phyloP scores from a whole-genome alignment of 805 yeast genomes.

The Starmerella apicola region DNA sequence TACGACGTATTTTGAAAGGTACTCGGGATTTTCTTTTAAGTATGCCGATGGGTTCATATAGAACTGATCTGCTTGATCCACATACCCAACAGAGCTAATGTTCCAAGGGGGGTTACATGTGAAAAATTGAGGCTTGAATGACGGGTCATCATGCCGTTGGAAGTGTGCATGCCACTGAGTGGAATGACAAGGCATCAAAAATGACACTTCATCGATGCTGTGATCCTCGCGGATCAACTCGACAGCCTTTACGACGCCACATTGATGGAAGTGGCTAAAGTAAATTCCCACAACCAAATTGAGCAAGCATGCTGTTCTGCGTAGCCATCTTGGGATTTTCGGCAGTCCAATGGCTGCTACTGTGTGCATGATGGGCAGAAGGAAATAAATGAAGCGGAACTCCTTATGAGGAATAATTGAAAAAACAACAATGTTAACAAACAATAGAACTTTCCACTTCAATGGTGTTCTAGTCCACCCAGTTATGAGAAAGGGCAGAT shows the following conservation, averaged over 20 bases:
- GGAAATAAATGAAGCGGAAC: slow-evolving; percentile 74
- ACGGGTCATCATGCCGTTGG: slow-evolving; percentile 35
- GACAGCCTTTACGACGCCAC: slow-evolving; percentile 69
- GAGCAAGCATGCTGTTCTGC: slow-evolving; percentile 9
- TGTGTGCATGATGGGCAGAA: slow-evolving; percentile 60
- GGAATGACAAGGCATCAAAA: slow-evolving; percentile 91
- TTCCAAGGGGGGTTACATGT: slow-evolving; percentile 80
- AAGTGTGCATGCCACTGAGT: slow-evolving; percentile 88
- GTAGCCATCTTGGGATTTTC: not conserved
- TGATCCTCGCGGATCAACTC: slow-evolving; percentile 36
- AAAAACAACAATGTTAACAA: slow-evolving; percentile 41
- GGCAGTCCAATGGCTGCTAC: slow-evolving; percentile 32
- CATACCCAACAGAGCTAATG: slow-evolving; percentile 31
- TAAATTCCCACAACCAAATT: slow-evolving; percentile 38
- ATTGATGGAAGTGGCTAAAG: slow-evolving; percentile 62
- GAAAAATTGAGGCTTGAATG: slow-evolving; percentile 53
- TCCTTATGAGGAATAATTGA: slow-evolving; percentile 76
- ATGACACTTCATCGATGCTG: slow-evolving; percentile 47
- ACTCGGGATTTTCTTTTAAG: slow-evolving; percentile 37
- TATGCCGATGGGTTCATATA: slow-evolving; percentile 55
- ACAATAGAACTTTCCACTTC: slow-evolving; percentile 16
- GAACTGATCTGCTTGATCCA: slow-evolving; percentile 79
- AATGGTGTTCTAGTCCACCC: slow-evolving; percentile 8
- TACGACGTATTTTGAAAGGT: slow-evolving; percentile 34
- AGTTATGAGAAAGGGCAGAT: slow-evolving; percentile 36